These are phyloP conservation scores for Colletotrichum musae DNA, from an alignment of 2,329 filamentous ascomycete genomes.

Conservation along the genomic window DNA sequence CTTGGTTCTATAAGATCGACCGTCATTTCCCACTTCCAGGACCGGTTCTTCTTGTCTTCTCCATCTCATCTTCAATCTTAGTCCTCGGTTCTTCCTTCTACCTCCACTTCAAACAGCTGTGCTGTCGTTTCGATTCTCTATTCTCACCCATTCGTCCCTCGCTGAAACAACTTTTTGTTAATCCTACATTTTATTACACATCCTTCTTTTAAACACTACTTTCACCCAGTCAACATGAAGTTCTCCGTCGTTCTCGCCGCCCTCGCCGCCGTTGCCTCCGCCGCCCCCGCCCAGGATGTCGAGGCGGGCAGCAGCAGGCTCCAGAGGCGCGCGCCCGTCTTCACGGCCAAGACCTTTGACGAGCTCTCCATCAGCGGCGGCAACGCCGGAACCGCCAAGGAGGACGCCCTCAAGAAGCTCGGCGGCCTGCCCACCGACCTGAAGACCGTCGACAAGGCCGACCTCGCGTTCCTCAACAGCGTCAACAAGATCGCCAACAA, in stretches of 20 bases:
- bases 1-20: slow-evolving; percentile 25
- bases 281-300: slow-evolving; percentile 37
- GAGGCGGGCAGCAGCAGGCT: slow-evolving; percentile 42
- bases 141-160: slow-evolving; percentile 18
- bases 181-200: slow-evolving; percentile 7
- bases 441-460: slow-evolving; percentile 59
- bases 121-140: slow-evolving; percentile 24
- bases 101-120: slow-evolving; percentile 31
- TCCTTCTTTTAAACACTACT: slow-evolving; percentile 39
- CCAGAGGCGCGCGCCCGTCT: slow-evolving; percentile 46
- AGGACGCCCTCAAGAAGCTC: slow-evolving; percentile 59
- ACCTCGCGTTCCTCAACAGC: slow-evolving; percentile 63
- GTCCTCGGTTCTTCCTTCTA: slow-evolving; percentile 16
- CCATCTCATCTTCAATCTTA: slow-evolving; percentile 27
- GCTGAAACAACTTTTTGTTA: slow-evolving; percentile 15
- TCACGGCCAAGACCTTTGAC: slow-evolving; percentile 56
- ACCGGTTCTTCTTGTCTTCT: neutral
- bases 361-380: slow-evolving; percentile 63
- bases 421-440: slow-evolving; percentile 56
- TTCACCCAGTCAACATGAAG: slow-evolving; percentile 47
- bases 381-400: slow-evolving; percentile 59
- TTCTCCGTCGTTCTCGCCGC: slow-evolving; percentile 50
- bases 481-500: slow-evolving; percentile 68
- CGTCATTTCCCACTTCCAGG: slow-evolving; percentile 7
- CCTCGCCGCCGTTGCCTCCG: slow-evolving; percentile 48